Evolutionary conservation across 257 asterid genomes (phyloP).

Genomic region (Orobanche coerulescens): DNA sequence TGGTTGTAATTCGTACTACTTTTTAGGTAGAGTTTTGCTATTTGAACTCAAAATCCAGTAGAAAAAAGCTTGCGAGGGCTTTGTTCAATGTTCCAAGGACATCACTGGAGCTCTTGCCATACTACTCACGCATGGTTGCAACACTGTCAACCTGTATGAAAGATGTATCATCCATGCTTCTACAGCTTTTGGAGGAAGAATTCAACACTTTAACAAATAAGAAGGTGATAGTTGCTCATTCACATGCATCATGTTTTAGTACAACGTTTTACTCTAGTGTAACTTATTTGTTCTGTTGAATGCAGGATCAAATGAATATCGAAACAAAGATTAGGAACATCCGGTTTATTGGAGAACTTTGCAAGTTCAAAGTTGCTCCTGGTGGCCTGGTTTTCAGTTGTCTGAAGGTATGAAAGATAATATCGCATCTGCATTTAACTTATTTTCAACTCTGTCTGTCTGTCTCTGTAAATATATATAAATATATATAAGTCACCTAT

Average conservation of each 20-base stretch:
- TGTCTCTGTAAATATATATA: not conserved
- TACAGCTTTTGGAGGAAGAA: constrained; percentile 94
- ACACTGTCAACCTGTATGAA: constrained; percentile 93
- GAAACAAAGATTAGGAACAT: constrained; percentile 95
- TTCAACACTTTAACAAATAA: constrained; percentile 80
- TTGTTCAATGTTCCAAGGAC: constrained; percentile 97
- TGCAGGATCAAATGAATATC: constrained; percentile 98
- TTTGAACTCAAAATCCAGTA: constrained; percentile 83
- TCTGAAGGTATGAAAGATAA: constrained; percentile 61
- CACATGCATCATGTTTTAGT: constrained; percentile 11
- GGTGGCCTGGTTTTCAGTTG: constrained; percentile 83
- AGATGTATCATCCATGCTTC: constrained; percentile 85
- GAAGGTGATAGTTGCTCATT: constrained; percentile 50
- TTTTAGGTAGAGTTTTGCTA: constrained; percentile 98
- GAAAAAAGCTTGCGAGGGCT: constrained; percentile 96
- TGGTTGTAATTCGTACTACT: not conserved
- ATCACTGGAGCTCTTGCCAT: constrained; percentile 84
- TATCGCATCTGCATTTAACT: not conserved
- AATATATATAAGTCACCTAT: not conserved
- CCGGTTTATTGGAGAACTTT: constrained; percentile 94
- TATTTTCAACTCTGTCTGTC: not conserved
- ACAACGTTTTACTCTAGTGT: constrained; percentile 12
- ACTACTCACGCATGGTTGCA: constrained; percentile 97
- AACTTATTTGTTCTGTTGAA: constrained; percentile 16
- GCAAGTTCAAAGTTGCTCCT: constrained; percentile 94